These are phyloP conservation scores for Boletus pseudo-olivaceus DNA, from an alignment of 768 basidiomycete species.

Conservation along the genomic window DNA sequence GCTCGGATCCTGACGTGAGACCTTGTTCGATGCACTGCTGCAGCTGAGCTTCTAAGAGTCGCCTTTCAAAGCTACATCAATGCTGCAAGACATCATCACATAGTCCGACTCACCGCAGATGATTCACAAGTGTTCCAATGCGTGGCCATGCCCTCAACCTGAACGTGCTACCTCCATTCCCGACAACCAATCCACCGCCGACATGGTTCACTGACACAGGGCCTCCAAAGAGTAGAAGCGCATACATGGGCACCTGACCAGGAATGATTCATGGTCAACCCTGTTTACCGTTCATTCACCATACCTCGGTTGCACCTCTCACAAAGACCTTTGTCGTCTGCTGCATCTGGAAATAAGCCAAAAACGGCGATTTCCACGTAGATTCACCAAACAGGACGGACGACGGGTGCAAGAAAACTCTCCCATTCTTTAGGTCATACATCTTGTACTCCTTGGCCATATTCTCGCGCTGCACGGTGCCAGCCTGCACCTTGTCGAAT, in stretches of 20 bases:
- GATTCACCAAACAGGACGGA: conserved; percentile 74
- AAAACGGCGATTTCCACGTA: conserved; percentile 73
- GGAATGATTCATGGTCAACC: neutral
- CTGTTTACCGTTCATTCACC: conserved; percentile 9
- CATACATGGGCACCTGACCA: conserved; percentile 79
- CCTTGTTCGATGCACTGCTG: conserved; percentile 63
- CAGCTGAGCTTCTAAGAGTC: conserved; percentile 67
- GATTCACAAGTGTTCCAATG: conserved; percentile 86
- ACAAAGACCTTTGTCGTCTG: conserved; percentile 82
- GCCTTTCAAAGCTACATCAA: conserved; percentile 36
- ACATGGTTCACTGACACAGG: conserved; percentile 75
- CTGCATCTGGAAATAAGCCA: conserved; percentile 82
- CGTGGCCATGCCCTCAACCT: conserved; percentile 82
- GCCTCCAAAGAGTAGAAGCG: conserved; percentile 80
- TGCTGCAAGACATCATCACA: neutral
- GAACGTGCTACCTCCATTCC: conserved; percentile 49
- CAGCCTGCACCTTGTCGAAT: conserved; percentile 82
- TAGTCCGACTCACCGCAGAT: conserved; percentile 55
- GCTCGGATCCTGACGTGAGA: conserved; percentile 41
- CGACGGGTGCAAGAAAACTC: conserved; percentile 81
- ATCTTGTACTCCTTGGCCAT: conserved; percentile 81
- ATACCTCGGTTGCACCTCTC: conserved; percentile 82
- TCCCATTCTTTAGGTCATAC: conserved; percentile 58
- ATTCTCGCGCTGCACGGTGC: conserved; percentile 81
- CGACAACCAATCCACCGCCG: conserved; percentile 68